Evolutionary conservation across 306 rosid genomes (phyloP), one percentile per base, ranked within the genome.

Genomic region (Alnus rubra): DNA sequence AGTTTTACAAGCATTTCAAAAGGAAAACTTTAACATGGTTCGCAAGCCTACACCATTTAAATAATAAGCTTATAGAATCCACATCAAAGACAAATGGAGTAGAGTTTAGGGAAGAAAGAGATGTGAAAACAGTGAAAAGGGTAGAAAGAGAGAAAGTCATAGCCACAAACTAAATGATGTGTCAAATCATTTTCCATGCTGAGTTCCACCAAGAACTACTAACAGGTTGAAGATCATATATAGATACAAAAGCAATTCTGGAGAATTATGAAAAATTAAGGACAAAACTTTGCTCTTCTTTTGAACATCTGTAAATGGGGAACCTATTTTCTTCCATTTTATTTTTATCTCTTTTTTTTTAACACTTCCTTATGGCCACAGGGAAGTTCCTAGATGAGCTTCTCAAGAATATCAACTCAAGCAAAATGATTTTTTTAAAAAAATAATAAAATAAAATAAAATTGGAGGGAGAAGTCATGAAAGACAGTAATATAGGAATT

Each of bases 161-260:
- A 7, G 14, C 71, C 50, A 35, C 19, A 71, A 9, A 49, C 15
- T 19, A 69, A 78, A 75, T 74, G 65, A 77, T 68, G 64, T 15
- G 75, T 69, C 64, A 44, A 70, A 81, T 68, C 58, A 75, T 37
- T 83, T 48, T 71, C 35, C 75, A 67, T 70, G 68, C 42, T 48
- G 56, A 14, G 73, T 76, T 81, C 47, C 48, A 31, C 18, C 19
- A 33, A 44, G 69, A 73, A 79, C 56, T 16, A 51, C 18, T 64
- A 73, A 71, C 47, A 42, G 51, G 48, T 59, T 75, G 58, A 9
- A 30, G 42, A 71, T 48, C 69, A 15, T 31, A 82, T 69, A 71
- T 18, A 7, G 31, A 45, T 74, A 59, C 39, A 71, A 78, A 42
- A 54, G 2, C 48, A 55, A 63, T 74, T 28, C 9, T 9, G 54